Evolutionary conservation across 192 early-diverging fungal species (phyloP), one percentile per base, ranked within the genome.

Genomic region (Coemansia sp.): DNA sequence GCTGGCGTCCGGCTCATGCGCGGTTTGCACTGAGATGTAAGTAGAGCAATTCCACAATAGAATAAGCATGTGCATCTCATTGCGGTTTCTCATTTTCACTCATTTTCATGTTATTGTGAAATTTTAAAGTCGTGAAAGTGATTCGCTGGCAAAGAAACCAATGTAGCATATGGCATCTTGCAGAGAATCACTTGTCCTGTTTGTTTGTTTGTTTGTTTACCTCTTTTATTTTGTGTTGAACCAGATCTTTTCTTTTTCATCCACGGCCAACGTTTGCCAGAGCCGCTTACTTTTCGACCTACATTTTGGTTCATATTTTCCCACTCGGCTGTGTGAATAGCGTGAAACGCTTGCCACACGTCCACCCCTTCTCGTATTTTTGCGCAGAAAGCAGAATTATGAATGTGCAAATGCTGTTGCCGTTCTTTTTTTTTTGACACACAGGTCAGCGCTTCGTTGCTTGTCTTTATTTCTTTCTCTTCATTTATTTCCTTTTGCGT

Each of bases 11-110:
- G 15, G 80, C 74, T 62, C 80, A 82, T 64, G 80, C 80, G 56
- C 71, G 75, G 19, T 82, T 82, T 61, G 80, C 80, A 13, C 40
- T 82, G 61, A 54, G 80, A 66, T 82, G 80, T 82, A 82, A 77
- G 80, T 82, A 55, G 18, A 15, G 54, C 45, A 62, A 62, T 15
- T 42, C 11, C 61, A 62, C 61, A 42, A 32, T 26, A 41, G 32
- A 32, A 13, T 6, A 32, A 21, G 18, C 36, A 40, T 41, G 21
- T 46, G 65, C 65, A 59, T 46, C 37, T 32, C 43, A 67, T 59
- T 39, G 46, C 43, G 11, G 0, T n/a, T 18, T 18, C 63, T 52
- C 21, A n/a, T 18, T 52, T n/a, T n/a, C 21, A 5, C 43, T 12
- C 43, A 22, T 54, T 54, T 21, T 22, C 32, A n/a, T n/a, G 8